phyloP scores from a whole-genome alignment of 495 filamentous ascomycete genomes.

The Cercophora newfieldiana region DNA sequence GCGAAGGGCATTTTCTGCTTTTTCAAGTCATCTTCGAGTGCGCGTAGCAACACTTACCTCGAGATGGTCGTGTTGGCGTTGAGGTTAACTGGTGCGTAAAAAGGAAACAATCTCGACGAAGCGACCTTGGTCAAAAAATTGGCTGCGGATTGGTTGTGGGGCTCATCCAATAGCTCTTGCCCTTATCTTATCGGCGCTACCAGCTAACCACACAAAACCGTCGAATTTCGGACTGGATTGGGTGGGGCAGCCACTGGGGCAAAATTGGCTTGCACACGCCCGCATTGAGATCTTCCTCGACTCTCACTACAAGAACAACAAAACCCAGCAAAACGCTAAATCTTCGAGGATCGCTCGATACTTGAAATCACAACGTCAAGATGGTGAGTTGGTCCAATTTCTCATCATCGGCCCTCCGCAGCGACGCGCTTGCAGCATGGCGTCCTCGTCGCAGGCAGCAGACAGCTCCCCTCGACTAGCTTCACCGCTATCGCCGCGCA shows the following conservation, averaged over 20 bases:
- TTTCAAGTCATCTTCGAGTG: slow-evolving; percentile 35
- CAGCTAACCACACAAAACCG: slow-evolving; percentile 22
- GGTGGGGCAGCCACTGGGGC: slow-evolving; percentile 16
- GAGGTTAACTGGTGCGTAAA: slow-evolving; percentile 12
- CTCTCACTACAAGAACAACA: slow-evolving; percentile 10
- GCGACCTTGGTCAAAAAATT: slow-evolving; percentile 1
- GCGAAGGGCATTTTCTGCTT: slow-evolving; percentile 42
- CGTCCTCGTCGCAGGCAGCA: not conserved
- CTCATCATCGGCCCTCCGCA: slow-evolving; percentile 4
- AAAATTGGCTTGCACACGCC: slow-evolving; percentile 22
- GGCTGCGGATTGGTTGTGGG: not conserved
- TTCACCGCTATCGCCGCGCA: not conserved
- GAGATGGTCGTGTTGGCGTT: slow-evolving; percentile 21
- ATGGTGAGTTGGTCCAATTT: slow-evolving; percentile 46
- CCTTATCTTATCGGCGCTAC: not conserved
- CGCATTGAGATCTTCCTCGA: slow-evolving; percentile 5
- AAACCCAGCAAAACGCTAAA: slow-evolving; percentile 24
- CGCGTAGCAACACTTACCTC: slow-evolving; percentile 42
- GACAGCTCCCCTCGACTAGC: not conserved
- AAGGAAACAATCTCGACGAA: not conserved
- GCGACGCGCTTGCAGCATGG: not conserved
- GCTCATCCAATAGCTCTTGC: not conserved
- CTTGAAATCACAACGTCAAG: slow-evolving; percentile 47
- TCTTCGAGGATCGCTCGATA: slow-evolving; percentile 59
- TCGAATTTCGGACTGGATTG: slow-evolving; percentile 22